Evolutionary conservation across 2,329 filamentous ascomycete species (phyloP).

Genomic region (Pseudomassariella vexata): DNA sequence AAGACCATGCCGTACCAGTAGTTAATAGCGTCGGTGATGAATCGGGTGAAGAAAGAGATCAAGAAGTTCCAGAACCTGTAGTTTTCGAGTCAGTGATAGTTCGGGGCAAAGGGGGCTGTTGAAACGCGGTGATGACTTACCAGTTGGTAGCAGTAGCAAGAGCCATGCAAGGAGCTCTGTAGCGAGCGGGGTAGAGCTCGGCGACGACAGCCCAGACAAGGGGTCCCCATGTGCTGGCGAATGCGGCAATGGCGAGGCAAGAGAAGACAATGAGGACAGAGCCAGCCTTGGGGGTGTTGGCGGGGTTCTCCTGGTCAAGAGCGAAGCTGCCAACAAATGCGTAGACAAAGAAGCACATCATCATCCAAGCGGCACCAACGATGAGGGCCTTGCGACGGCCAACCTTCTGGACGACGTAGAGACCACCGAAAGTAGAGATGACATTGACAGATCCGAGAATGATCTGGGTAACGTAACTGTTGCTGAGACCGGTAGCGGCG

Average conservation of each 20-base stretch:
- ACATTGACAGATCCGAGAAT: slow-evolving; percentile 65
- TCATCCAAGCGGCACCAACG: slow-evolving; percentile 56
- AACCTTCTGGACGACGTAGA: slow-evolving; percentile 60
- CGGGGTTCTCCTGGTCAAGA: slow-evolving; percentile 33
- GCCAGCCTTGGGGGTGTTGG: slow-evolving; percentile 43
- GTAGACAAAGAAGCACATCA: slow-evolving; percentile 44
- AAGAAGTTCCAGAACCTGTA: slow-evolving; percentile 74
- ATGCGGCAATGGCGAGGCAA: slow-evolving; percentile 61
- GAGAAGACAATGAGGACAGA: slow-evolving; percentile 62
- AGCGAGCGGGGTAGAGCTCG: slow-evolving; percentile 57
- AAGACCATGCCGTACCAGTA: slow-evolving; percentile 69
- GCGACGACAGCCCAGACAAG: slow-evolving; percentile 62
- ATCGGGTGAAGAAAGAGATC: slow-evolving; percentile 70
- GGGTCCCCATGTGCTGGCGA: slow-evolving; percentile 66
- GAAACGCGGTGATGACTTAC: too few relatives aligned
- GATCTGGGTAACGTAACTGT: slow-evolving; percentile 63
- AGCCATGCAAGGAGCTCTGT: slow-evolving; percentile 48
- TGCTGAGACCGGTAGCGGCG: slow-evolving; percentile 54
- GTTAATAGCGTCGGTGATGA: slow-evolving; percentile 64
- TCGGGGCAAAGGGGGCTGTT: too few relatives aligned
- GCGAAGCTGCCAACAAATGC: slow-evolving; percentile 42
- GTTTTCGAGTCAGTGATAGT: too few relatives aligned
- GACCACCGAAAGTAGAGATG: slow-evolving; percentile 56
- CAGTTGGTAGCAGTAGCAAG: slow-evolving; percentile 54
- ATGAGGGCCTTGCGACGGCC: slow-evolving; percentile 61